Evolutionary conservation across 78 protist genomes (phyloP).

Genomic region (Polysphondylium violaceum): DNA sequence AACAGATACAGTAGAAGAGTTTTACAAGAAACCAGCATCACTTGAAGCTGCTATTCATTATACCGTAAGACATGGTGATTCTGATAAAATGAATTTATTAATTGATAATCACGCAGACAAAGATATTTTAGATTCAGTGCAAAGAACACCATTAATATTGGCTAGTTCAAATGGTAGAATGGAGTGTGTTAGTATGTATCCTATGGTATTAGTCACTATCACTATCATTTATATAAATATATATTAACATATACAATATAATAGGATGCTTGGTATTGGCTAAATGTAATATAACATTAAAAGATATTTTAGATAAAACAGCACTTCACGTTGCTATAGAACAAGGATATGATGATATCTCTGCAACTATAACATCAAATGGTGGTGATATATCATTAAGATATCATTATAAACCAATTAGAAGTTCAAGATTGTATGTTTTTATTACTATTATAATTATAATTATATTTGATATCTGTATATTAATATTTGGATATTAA

Average conservation of each 20-base stretch:
- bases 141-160: slow-evolving; percentile 24
- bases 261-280: slow-evolving; percentile 23
- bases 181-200: no score
- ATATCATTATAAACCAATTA: slow-evolving; percentile 36
- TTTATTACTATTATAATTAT: neutral
- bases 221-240: neutral
- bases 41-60: slow-evolving; percentile 32
- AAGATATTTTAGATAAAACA: slow-evolving; percentile 25
- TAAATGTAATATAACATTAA: neutral
- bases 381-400: slow-evolving; percentile 26
- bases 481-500: no score
- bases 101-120: slow-evolving; percentile 6
- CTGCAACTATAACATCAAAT: slow-evolving; percentile 39
- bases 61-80: slow-evolving; percentile 16
- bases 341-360: slow-evolving; percentile 20
- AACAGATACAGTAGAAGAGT: neutral
- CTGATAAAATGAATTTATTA: slow-evolving; percentile 1
- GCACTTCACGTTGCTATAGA: slow-evolving; percentile 65
- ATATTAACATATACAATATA: slow-evolving; percentile 1
- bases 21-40: slow-evolving; percentile 12
- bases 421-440: no score
- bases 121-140: slow-evolving; percentile 16
- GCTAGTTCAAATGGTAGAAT: slow-evolving; percentile 54
- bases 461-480: neutral
- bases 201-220: neutral